Conservation (phyloP, 2,329 filamentous ascomycete genomes). For the Pseudogymnoascus sp. region DNA sequence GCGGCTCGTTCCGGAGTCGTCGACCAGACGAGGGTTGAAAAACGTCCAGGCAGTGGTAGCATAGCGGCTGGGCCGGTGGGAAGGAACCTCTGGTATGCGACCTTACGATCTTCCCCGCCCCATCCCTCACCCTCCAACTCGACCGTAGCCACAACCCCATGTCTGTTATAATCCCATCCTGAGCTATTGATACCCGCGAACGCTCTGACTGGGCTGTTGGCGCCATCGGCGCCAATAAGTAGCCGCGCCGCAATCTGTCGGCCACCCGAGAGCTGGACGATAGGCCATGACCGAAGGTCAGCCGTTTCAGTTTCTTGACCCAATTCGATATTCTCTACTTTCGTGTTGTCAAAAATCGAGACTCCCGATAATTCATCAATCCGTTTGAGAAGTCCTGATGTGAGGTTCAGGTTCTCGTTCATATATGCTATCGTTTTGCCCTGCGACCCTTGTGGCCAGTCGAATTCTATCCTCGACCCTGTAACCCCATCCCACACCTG, state of each 20-base stretch:
- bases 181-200: constrained; percentile 79
- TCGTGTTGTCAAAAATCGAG: constrained; percentile 65
- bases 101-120: constrained; percentile 50
- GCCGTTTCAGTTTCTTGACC: constrained; percentile 60
- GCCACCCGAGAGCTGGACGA: constrained; percentile 60
- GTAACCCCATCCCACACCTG: constrained; percentile 96
- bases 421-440: constrained; percentile 79
- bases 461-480: constrained; percentile 80
- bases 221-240: constrained; percentile 86
- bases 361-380: constrained; percentile 61
- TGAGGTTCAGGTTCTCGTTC: constrained; percentile 89
- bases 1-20: constrained; percentile 75
- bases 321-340: constrained; percentile 69
- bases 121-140: constrained; percentile 55
- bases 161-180: constrained; percentile 88
- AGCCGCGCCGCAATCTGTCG: constrained; percentile 68
- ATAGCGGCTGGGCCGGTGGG: constrained; percentile 87
- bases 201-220: constrained; percentile 82
- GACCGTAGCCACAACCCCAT: constrained; percentile 86
- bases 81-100: constrained; percentile 90
- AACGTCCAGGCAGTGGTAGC: constrained; percentile 75
- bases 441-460: constrained; percentile 49
- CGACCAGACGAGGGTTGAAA: constrained; percentile 87
- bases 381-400: constrained; percentile 63
- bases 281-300: constrained; percentile 80